Evolutionary conservation across 2,329 filamentous ascomycete species (phyloP).

Genomic region (Xylaria sp.): DNA sequence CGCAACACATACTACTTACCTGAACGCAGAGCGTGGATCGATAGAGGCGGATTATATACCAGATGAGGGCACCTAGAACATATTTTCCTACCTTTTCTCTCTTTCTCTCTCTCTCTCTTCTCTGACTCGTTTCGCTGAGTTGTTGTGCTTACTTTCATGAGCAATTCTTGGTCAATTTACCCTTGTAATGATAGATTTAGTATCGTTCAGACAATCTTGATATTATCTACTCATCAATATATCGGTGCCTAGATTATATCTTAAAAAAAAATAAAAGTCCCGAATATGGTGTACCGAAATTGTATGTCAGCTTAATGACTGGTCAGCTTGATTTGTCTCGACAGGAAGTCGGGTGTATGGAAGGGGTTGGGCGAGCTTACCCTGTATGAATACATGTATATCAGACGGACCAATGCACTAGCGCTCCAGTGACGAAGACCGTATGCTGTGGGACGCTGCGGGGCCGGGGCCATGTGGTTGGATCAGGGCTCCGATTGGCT

Average conservation of each 20-base stretch:
- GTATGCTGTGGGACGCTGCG: constrained; percentile 21
- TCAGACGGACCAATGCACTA: not conserved
- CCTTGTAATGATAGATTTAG: not conserved
- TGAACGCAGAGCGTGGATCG: too few species aligned
- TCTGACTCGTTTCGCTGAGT: not conserved
- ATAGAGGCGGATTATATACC: constrained; percentile 1
- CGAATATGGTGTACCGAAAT: not conserved
- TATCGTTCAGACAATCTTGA: not conserved
- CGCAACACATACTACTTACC: too few species aligned
- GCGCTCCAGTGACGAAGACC: constrained; percentile 1
- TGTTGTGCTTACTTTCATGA: not conserved
- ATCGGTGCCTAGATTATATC: not conserved
- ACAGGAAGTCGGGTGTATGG: too few species aligned
- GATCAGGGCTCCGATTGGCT: constrained; percentile 39
- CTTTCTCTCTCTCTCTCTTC: not conserved
- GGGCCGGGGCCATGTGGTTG: constrained; percentile 20
- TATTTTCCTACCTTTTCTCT: too few species aligned
- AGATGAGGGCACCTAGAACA: not conserved
- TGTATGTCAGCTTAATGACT: too few species aligned
- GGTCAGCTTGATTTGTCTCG: too few species aligned
- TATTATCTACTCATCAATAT: not conserved
- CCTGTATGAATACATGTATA: not conserved
- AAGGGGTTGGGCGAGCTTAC: not conserved
- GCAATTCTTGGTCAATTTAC: not conserved
- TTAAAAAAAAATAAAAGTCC: not conserved